phyloP scores from a whole-genome alignment of 2,329 filamentous ascomycete species.

The Pseudogymnoascus sp. region DNA sequence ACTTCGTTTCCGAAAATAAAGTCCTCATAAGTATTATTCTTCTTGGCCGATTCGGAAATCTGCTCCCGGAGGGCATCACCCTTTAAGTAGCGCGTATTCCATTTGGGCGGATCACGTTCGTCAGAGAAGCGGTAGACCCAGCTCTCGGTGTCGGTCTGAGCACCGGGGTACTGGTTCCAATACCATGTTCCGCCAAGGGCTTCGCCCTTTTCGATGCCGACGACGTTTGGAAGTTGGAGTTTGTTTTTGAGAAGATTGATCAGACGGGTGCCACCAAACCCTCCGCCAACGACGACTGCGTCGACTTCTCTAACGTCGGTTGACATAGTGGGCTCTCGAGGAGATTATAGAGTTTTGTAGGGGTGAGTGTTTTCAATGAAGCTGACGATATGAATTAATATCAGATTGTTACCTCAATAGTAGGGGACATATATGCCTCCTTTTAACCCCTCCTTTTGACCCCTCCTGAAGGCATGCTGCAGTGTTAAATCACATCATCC shows the following conservation, averaged over 20 bases:
- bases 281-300: slow-evolving; percentile 24
- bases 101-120: background rate
- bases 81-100: background rate
- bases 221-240: slow-evolving; percentile 10
- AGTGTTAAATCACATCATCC: background rate
- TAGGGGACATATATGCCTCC: background rate
- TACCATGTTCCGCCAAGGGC: slow-evolving; percentile 16
- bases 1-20: slow-evolving; percentile 14
- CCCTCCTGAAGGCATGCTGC: background rate
- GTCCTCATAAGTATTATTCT: slow-evolving; percentile 4
- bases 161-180: slow-evolving; percentile 22
- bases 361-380: background rate
- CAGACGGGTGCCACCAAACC: slow-evolving; percentile 18
- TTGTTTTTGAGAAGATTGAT: slow-evolving; percentile 14
- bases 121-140: slow-evolving; percentile 14
- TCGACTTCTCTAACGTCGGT: slow-evolving; percentile 12
- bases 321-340: background rate
- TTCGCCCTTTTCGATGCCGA: slow-evolving; percentile 9
- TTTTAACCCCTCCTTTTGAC: background rate
- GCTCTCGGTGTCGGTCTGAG: slow-evolving; percentile 18
- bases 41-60: background rate
- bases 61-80: background rate
- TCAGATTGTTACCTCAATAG: background rate
- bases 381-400: background rate
- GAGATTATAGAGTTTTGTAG: background rate